Evolutionary conservation across 805 yeast species (phyloP).

Genomic region (Jamesozyma hellenica): DNA sequence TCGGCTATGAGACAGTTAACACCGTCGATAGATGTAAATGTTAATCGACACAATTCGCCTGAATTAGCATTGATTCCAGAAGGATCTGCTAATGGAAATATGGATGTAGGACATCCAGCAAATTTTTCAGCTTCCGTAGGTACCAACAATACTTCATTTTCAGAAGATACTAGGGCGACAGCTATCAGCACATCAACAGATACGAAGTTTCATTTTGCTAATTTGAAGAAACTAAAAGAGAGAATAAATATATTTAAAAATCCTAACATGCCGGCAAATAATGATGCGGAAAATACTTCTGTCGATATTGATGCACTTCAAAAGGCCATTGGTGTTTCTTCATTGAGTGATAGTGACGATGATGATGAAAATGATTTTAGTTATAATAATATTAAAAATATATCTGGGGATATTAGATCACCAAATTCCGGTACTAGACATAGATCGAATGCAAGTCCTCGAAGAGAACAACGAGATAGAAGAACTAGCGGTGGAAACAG

Average conservation of each 20-base stretch:
- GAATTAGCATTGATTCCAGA: conserved; percentile 2
- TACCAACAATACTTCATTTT: conserved; percentile 15
- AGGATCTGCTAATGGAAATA: not conserved
- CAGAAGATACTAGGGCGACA: conserved; percentile 18
- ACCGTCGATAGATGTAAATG: conserved; percentile 7
- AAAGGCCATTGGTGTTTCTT: conserved; percentile 28
- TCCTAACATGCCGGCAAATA: conserved; percentile 14
- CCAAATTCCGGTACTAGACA: not conserved
- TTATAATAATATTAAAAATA: not conserved
- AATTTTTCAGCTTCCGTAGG: conserved; percentile 19
- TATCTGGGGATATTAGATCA: not conserved
- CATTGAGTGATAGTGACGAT: conserved; percentile 10
- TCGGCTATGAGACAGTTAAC: conserved; percentile 23
- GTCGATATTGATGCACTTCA: conserved; percentile 30
- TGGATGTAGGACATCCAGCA: conserved; percentile 2
- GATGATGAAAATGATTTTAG: not conserved
- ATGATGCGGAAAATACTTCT: conserved; percentile 9
- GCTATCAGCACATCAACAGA: conserved; percentile 21
- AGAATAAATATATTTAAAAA: conserved; percentile 28
- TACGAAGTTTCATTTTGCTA: conserved; percentile 29
- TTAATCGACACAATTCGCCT: not conserved
- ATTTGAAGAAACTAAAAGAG: conserved; percentile 27
- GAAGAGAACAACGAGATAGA: not conserved
- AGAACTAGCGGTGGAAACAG: not conserved
- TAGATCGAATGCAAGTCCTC: not conserved